phyloP scores from a whole-genome alignment of 169 alveolate genomes.

The Cryptosporidium ryanae region DNA sequence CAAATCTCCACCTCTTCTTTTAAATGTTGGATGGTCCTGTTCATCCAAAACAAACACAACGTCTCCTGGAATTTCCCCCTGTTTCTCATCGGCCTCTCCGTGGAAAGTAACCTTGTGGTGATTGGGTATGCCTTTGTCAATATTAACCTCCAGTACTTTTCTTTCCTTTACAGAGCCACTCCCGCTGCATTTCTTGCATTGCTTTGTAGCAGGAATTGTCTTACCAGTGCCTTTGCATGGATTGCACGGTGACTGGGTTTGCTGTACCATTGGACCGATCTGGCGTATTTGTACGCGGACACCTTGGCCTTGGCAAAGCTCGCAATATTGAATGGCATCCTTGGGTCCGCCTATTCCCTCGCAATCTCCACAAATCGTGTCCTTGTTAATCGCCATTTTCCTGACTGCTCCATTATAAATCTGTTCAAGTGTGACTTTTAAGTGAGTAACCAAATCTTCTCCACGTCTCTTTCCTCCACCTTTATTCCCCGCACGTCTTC shows the following conservation, averaged over 20 bases:
- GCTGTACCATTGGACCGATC: conserved; percentile 92
- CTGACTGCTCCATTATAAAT: conserved; percentile 94
- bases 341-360: conserved; percentile 97
- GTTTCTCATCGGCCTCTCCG: conserved; percentile 97
- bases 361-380: conserved; percentile 93
- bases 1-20: conserved; percentile 94
- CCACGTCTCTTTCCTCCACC: conserved; percentile 90
- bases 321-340: conserved; percentile 91
- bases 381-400: conserved; percentile 93
- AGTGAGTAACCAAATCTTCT: conserved; percentile 89
- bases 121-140: conserved; percentile 96
- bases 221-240: conserved; percentile 93
- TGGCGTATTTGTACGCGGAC: conserved; percentile 88
- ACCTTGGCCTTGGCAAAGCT: conserved; percentile 95
- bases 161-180: conserved; percentile 88
- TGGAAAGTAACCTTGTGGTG: conserved; percentile 92
- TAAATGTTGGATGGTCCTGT: conserved; percentile 90
- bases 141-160: conserved; percentile 91
- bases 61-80: conserved; percentile 94
- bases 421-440: conserved; percentile 95
- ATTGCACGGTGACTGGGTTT: conserved; percentile 90
- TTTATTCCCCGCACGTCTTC: conserved; percentile 86
- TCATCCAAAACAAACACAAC: conserved; percentile 90
- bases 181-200: conserved; percentile 92
- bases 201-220: conserved; percentile 86